These are phyloP conservation scores for Phytopythium sindhum DNA, from an alignment of 352 stramenopile genomes.

Conservation along the genomic window DNA sequence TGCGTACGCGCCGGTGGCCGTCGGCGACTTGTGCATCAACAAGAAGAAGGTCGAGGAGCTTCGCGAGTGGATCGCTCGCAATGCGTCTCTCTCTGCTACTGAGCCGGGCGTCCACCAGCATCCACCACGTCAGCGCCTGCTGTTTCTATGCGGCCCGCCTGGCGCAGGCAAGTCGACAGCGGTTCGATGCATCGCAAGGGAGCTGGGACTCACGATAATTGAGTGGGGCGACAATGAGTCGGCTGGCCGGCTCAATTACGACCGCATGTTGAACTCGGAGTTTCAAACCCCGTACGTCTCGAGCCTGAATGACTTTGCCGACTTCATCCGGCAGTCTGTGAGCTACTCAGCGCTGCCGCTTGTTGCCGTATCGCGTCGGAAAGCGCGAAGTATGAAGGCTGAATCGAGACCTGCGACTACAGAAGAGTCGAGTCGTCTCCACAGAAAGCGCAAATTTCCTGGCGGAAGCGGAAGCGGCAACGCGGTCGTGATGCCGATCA, in stretches of 20 bases:
- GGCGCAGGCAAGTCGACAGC: constrained; percentile 81
- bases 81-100: constrained; percentile 11
- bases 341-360: constrained; percentile 63
- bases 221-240: constrained; percentile 76
- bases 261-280: constrained; percentile 48
- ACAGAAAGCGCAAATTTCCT: constrained; percentile 16
- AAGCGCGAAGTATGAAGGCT: background rate
- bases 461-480: constrained; percentile 5
- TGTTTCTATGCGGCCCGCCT: constrained; percentile 80
- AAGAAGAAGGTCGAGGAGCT: constrained; percentile 84
- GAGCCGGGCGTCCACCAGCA: constrained; percentile 1
- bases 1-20: constrained; percentile 26
- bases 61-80: constrained; percentile 47
- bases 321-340: constrained; percentile 72
- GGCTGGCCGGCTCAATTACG: constrained; percentile 46
- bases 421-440: background rate
- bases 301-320: constrained; percentile 64
- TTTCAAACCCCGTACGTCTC: constrained; percentile 48
- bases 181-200: constrained; percentile 49
- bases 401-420: background rate
- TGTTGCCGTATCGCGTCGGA: background rate
- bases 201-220: constrained; percentile 46
- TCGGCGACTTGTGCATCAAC: constrained; percentile 77
- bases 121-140: constrained; percentile 40
- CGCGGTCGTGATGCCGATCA: background rate